Base-by-base conservation (phyloP, 768 basidiomycete genomes). In the Lentinula boryana region DNA sequence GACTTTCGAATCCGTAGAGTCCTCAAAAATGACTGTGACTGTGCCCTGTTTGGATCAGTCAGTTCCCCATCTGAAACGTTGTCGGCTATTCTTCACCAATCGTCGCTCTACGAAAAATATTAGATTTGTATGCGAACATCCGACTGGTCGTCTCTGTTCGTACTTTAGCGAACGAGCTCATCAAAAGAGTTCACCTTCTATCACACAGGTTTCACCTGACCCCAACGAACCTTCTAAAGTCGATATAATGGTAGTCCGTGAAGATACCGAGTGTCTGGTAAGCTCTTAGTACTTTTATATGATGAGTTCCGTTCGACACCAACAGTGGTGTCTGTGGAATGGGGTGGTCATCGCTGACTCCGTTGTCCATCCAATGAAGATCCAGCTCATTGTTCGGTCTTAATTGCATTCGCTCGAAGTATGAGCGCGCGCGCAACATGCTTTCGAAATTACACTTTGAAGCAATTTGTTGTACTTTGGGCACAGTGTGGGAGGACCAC, bases 241-340 rank as follows among this genome's bases (percentile, higher is more conserved):
- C 5, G 93, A 99, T 75, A 83, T 98, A 68, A 86, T 98, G 48
- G 97, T 99, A 54, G 95, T 98, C 32, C 86, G 97, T 50, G 97
- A 99, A 76, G 98, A 99, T 73, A 99, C 97, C 0, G 97, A 99
- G 75, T 99, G 97, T 70, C 78, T 99, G 65, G 95, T 95, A 70
- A 50, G 88, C 74, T 21, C 55, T 49, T 52, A 35, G 13, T 49
- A 46, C 55, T 3, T 9, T 57, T 27, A 15, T 41, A n/a, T 10
- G 36, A 27, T 31, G 15, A 23, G n/a, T n/a, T n/a, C n/a, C n/a
- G n/a, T n/a, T n/a, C n/a, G n/a, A n/a, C n/a, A n/a, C n/a, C n/a
- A n/a, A n/a, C n/a, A n/a, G n/a, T n/a, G n/a, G n/a, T n/a, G n/a
- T n/a, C n/a, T n/a, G n/a, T n/a, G n/a, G n/a, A n/a, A n/a, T n/a